Evolutionary conservation across 139 green algal species (phyloP).

Genomic region (Chlorella sp.): DNA sequence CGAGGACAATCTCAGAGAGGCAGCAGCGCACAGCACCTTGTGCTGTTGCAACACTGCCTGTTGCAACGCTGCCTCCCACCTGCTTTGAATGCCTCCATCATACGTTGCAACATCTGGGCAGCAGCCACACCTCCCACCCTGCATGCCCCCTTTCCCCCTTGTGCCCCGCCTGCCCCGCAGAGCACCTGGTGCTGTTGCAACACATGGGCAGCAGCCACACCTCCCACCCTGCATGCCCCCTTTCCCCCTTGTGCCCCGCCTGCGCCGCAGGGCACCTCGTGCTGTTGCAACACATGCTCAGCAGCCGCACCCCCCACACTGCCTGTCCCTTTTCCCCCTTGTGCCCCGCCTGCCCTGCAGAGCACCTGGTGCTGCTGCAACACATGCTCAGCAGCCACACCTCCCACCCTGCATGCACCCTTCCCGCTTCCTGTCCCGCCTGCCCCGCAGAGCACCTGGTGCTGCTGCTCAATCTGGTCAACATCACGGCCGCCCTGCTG

Average conservation of each 20-base stretch:
- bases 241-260: not conserved
- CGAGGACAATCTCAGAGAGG: too few relatives aligned
- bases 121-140: not conserved
- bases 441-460: slow-evolving; percentile 59
- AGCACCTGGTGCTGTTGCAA: too few relatives aligned
- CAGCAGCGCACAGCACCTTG: too few relatives aligned
- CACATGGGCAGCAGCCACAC: too few relatives aligned
- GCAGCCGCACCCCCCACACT: not conserved
- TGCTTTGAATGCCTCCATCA: too few relatives aligned
- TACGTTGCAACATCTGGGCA: too few relatives aligned
- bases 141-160: not conserved
- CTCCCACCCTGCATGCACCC: too few relatives aligned
- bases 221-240: not conserved
- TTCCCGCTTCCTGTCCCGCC: not conserved
- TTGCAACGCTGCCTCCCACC: too few relatives aligned
- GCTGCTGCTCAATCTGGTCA: slow-evolving; percentile 53
- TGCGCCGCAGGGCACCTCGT: not conserved
- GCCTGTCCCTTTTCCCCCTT: not conserved
- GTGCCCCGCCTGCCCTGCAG: not conserved
- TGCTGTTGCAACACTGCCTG: too few relatives aligned
- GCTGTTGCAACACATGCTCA: too few relatives aligned
- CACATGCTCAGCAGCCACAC: too few relatives aligned
- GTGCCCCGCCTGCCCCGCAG: slow-evolving; percentile 5
- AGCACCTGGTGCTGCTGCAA: not conserved
- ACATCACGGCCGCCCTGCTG: slow-evolving; percentile 53